Percentiles rank a stretch among this genome's conserved stretches.
These are phyloP conservation scores for Camelina sativa DNA, from an alignment of 345 rosid species.

Conservation along the genomic window DNA sequence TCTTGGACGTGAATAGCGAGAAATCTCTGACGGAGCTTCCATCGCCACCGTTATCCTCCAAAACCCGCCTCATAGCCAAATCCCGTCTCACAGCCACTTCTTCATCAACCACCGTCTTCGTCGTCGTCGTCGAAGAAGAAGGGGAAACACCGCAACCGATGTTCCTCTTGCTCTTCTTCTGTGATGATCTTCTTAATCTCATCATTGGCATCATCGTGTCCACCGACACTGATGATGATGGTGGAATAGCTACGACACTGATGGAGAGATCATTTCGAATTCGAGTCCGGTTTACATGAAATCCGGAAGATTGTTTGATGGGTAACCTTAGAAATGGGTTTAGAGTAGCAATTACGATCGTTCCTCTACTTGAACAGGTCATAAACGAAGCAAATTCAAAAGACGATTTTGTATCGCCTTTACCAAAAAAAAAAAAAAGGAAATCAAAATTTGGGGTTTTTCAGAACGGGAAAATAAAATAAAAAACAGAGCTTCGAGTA, in stretches of 20 bases:
- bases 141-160: slow-evolving; percentile 17
- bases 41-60: slow-evolving; percentile 59
- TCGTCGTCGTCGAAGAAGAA: not conserved
- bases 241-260: slow-evolving; percentile 2
- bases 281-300: slow-evolving; percentile 13
- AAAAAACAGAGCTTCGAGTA: not conserved
- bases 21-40: slow-evolving; percentile 54
- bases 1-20: slow-evolving; percentile 55
- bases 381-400: slow-evolving; percentile 37
- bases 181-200: slow-evolving; percentile 29
- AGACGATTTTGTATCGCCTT: slow-evolving; percentile 30
- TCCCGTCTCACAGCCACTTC: slow-evolving; percentile 62
- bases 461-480: slow-evolving; percentile 1
- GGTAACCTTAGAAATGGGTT: slow-evolving; percentile 18
- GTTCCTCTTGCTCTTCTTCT: slow-evolving; percentile 47
- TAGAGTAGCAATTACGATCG: slow-evolving; percentile 32
- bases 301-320: not conserved
- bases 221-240: slow-evolving; percentile 41
- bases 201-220: slow-evolving; percentile 16
- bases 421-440: not conserved
- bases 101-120: slow-evolving; percentile 47
- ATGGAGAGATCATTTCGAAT: not conserved
- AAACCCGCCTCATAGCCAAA: slow-evolving; percentile 62
- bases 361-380: slow-evolving; percentile 40
- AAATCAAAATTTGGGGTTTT: slow-evolving; percentile 27